Evolutionary conservation across 1,284 basidiomycete species (phyloP).

Genomic region (Malassezia japonica): DNA sequence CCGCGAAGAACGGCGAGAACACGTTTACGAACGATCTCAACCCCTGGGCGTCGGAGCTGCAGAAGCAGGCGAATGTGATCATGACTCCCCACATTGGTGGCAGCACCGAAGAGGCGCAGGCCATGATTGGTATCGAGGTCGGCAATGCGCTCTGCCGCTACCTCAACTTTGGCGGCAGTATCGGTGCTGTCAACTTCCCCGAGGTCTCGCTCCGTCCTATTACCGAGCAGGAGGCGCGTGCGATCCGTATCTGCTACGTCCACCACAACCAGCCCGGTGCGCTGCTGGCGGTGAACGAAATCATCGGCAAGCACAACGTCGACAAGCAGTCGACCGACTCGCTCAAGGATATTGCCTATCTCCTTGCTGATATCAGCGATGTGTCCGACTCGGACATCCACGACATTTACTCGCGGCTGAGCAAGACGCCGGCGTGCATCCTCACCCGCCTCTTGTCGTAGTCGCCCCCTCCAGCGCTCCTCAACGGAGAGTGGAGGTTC

Average conservation of each 20-base stretch:
- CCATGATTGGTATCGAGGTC: constrained; percentile 94
- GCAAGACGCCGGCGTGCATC: constrained; percentile 55
- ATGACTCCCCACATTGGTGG: constrained; percentile 83
- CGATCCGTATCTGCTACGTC: constrained; percentile 86
- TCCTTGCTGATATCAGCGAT: constrained; percentile 89
- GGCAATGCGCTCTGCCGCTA: constrained; percentile 75
- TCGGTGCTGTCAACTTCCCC: constrained; percentile 96
- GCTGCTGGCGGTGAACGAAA: constrained; percentile 84
- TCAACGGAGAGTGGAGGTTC: neutral
- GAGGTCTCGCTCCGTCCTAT: constrained; percentile 94
- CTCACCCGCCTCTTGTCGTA: constrained; percentile 21
- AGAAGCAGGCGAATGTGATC: constrained; percentile 37
- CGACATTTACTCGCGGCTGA: constrained; percentile 73
- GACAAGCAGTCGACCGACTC: constrained; percentile 98
- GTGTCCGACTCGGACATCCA: constrained; percentile 74
- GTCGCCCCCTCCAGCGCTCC: neutral
- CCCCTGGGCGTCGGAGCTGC: constrained; percentile 36
- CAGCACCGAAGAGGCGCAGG: constrained; percentile 95
- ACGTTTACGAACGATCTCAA: constrained; percentile 53
- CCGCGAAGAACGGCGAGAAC: constrained; percentile 76
- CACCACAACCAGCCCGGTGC: constrained; percentile 97
- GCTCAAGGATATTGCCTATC: constrained; percentile 84
- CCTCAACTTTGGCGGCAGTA: constrained; percentile 75
- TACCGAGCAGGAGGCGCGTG: constrained; percentile 62
- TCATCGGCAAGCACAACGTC: constrained; percentile 85